Base-by-base conservation (phyloP, 345 rosid species). In the Reutealis trisperma region DNA sequence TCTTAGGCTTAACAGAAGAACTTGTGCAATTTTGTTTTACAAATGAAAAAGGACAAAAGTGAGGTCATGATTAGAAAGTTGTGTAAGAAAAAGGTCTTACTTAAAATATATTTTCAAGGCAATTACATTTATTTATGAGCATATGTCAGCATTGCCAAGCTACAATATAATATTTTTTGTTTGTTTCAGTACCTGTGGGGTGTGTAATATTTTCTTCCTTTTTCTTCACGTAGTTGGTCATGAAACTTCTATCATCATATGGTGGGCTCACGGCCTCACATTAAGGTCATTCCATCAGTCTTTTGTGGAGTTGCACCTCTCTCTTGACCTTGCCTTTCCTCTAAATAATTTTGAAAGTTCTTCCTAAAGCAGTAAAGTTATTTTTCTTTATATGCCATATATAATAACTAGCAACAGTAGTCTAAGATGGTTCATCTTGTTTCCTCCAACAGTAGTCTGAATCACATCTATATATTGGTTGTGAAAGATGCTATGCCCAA, bases 401-500 rank as follows among this genome's bases (percentile, higher is more conserved):
- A 37, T 37, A 37, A 4, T 4, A 4, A 37, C 41, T 37, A 37
- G 41, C 5, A 37, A 37, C 41, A 37, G 41, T n/a, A n/a, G n/a
- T n/a, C 41, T 37, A n/a, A n/a, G n/a, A n/a, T n/a, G n/a, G n/a
- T 37, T 37, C 41, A 37, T 37, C 41, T 37, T 6, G 41, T 37
- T 37, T 37, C 41, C 41, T 37, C 41, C 5, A 4, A 37, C 41
- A 37, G 41, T 37, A 37, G 41, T 37, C 41, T 37, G 41, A 37
- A 37, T 37, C 41, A 37, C 41, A 65, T 21, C 14, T 24, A 21
- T 16, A 52, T 59, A 18, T 42, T 44, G 57, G 73, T 21, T 67
- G 57, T 75, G 71, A 65, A 54, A 57, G 42, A 75, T 57, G 47
- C 47, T 8, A 44, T 59, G 42, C 49, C 60, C 72, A 59, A 54